Evolutionary conservation across 208 protist genomes (phyloP).

Genomic region (Tritrichomonas musculus): DNA sequence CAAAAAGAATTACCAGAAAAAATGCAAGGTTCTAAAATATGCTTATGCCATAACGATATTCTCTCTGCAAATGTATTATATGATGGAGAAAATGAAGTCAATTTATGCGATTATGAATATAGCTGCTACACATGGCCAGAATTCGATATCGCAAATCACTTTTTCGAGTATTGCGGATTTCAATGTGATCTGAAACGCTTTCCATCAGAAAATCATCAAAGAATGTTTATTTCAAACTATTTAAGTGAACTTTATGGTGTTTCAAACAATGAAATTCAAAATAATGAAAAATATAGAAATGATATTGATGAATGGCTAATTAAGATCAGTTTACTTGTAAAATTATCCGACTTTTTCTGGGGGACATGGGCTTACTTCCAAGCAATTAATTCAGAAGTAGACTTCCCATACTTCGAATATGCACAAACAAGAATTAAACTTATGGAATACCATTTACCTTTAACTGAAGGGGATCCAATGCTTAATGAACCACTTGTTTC

Average conservation of each 20-base stretch:
- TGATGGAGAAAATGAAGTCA: neutral
- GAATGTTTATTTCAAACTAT: neutral
- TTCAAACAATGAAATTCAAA: neutral
- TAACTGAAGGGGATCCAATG: neutral
- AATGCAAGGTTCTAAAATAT: neutral
- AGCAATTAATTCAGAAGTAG: neutral
- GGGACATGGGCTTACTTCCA: neutral
- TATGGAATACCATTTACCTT: neutral
- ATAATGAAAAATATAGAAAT: too few species aligned
- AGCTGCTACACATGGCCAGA: conserved; percentile 12
- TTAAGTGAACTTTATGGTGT: neutral
- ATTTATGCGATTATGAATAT: conserved; percentile 11
- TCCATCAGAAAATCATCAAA: conserved; percentile 1
- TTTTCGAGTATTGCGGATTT: neutral
- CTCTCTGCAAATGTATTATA: neutral
- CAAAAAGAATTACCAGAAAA: neutral
- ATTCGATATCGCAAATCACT: conserved; percentile 19
- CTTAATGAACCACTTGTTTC: neutral
- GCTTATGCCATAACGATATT: neutral
- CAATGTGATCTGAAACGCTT: neutral
- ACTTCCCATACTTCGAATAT: conserved; percentile 29
- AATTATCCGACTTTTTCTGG: neutral
- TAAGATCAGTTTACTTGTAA: neutral
- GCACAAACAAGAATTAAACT: neutral
- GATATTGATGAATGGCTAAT: neutral